These are phyloP conservation scores for Bolboschoenus planiculmis DNA, from an alignment of 176 grass and related monocot species.

Conservation along the genomic window DNA sequence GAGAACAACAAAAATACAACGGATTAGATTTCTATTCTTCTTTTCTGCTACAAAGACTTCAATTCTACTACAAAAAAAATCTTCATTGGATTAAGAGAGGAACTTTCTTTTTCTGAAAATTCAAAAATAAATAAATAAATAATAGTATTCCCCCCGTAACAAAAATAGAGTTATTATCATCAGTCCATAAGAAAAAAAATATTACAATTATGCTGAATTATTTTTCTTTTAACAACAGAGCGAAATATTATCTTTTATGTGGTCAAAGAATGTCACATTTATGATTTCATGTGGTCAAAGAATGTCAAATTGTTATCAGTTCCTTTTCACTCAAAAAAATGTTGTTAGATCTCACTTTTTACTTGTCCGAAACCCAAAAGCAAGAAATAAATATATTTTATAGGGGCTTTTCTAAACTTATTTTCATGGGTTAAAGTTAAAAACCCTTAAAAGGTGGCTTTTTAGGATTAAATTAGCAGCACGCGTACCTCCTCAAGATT, in stretches of 20 bases:
- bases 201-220: no score
- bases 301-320: neutral
- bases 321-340: conserved; percentile 3
- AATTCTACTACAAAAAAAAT: conserved; percentile 5
- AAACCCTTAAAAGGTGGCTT: neutral
- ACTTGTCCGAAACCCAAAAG: neutral
- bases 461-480: neutral
- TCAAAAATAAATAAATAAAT: no score
- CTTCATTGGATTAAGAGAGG: neutral
- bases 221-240: no score
- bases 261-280: no score
- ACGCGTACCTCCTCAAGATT: neutral
- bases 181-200: no score
- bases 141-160: no score
- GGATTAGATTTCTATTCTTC: neutral
- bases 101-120: neutral
- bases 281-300: no score
- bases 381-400: neutral
- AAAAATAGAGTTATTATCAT: no score
- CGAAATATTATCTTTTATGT: no score
- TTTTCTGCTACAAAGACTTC: neutral
- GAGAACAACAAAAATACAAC: neutral
- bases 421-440: neutral
- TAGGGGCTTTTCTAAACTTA: neutral
- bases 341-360: neutral